phyloP scores from a whole-genome alignment of 2,329 filamentous ascomycete species.

The Pyrenophora tritici-repentis region DNA sequence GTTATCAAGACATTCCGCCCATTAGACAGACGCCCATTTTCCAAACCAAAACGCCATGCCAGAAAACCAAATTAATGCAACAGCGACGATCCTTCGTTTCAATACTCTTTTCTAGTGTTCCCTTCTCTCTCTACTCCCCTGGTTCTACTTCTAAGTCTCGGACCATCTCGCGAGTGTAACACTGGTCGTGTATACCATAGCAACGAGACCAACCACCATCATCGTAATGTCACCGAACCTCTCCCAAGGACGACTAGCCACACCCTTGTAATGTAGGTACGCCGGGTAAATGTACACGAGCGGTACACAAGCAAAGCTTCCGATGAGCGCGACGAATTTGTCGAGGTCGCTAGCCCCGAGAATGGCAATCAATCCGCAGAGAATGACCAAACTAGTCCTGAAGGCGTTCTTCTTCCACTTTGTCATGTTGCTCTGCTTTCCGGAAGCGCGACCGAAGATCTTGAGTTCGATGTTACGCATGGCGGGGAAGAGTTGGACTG shows the following conservation, averaged over 20 bases:
- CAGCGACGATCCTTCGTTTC: not conserved
- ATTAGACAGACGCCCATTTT: not conserved
- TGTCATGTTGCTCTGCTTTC: slow-evolving; percentile 66
- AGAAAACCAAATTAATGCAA: slow-evolving; percentile 5
- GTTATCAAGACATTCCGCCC: not conserved
- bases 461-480: slow-evolving; percentile 72
- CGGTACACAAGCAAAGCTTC: slow-evolving; percentile 74
- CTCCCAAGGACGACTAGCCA: slow-evolving; percentile 61
- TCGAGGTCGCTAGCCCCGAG: slow-evolving; percentile 71
- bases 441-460: slow-evolving; percentile 68
- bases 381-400: slow-evolving; percentile 59
- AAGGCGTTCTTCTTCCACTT: slow-evolving; percentile 81
- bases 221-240: slow-evolving; percentile 66
- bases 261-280: slow-evolving; percentile 69
- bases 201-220: slow-evolving; percentile 68
- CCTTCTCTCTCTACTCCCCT: not conserved
- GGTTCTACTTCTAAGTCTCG: slow-evolving; percentile 5
- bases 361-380: slow-evolving; percentile 66
- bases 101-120: not conserved
- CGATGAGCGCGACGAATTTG: slow-evolving; percentile 75
- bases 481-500: slow-evolving; percentile 76
- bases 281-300: slow-evolving; percentile 79
- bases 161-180: slow-evolving; percentile 60
- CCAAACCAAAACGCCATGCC: slow-evolving; percentile 1
- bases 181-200: slow-evolving; percentile 73